These are phyloP conservation scores for Pelargonium cotyledonis DNA, from an alignment of 441 rosid species.

Conservation along the genomic window DNA sequence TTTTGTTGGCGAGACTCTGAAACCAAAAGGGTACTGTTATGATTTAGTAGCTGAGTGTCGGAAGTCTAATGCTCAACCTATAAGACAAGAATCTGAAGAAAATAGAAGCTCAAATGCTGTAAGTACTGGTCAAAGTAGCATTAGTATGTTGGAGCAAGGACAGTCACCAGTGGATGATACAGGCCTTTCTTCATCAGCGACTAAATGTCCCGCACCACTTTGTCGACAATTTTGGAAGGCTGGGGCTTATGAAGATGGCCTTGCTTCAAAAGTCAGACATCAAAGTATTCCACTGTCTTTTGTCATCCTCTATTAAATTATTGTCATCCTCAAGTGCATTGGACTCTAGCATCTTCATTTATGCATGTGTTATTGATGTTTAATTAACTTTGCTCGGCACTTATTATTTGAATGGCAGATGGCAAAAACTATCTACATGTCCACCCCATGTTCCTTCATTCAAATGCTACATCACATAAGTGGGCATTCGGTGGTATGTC, in stretches of 20 bases:
- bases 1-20: conserved; percentile 19
- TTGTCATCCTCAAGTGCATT: neutral
- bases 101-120: conserved; percentile 12
- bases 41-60: conserved; percentile 18
- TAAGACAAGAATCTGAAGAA: conserved; percentile 46
- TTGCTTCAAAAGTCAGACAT: conserved; percentile 40
- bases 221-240: conserved; percentile 95
- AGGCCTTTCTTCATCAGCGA: conserved; percentile 53
- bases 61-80: conserved; percentile 24
- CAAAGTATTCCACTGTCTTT: conserved; percentile 46
- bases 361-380: conserved; percentile 12
- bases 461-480: conserved; percentile 97
- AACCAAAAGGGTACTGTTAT: conserved; percentile 15
- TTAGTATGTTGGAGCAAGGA: conserved; percentile 62
- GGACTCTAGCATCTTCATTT: conserved; percentile 3
- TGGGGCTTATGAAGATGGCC: conserved; percentile 52
- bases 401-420: conserved; percentile 30
- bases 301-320: conserved; percentile 7
- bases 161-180: conserved; percentile 63
- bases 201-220: conserved; percentile 58
- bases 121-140: conserved; percentile 49
- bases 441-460: conserved; percentile 96
- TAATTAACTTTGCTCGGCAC: conserved; percentile 10
- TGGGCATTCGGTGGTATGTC: conserved; percentile 97
- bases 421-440: conserved; percentile 79